Evolutionary conservation across 208 protist genomes (phyloP).

Genomic region (Lotmaria passim): DNA sequence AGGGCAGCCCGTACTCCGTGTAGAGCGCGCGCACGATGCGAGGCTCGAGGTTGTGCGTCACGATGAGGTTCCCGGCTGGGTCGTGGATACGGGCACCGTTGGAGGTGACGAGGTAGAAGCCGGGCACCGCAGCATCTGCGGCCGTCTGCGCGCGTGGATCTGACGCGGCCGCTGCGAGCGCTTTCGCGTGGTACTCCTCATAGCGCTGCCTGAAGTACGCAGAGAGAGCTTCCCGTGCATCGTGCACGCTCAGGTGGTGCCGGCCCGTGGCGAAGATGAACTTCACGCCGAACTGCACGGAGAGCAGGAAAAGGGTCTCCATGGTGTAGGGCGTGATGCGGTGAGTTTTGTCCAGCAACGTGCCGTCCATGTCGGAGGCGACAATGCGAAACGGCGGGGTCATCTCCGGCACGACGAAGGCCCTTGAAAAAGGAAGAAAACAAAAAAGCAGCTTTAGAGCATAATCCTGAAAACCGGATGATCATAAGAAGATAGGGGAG

Average conservation of each 20-base stretch:
- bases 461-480: neutral
- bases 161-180: neutral
- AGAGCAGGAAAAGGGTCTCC: slow-evolving; percentile 50
- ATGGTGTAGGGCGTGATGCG: slow-evolving; percentile 47
- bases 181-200: neutral
- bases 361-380: slow-evolving; percentile 76
- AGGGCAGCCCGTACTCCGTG: slow-evolving; percentile 38
- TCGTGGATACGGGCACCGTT: slow-evolving; percentile 75
- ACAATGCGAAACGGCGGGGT: slow-evolving; percentile 45
- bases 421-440: neutral
- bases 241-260: slow-evolving; percentile 45
- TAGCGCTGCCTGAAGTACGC: slow-evolving; percentile 37
- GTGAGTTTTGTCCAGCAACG: slow-evolving; percentile 46
- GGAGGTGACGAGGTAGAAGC: slow-evolving; percentile 69
- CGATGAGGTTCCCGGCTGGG: slow-evolving; percentile 43
- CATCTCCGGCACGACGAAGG: neutral
- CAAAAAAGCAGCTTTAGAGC: neutral
- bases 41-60: slow-evolving; percentile 50
- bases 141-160: neutral
- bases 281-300: slow-evolving; percentile 27
- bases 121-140: neutral
- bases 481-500: no score
- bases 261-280: slow-evolving; percentile 69
- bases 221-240: slow-evolving; percentile 21
- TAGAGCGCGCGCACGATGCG: slow-evolving; percentile 61